Percentiles rank a stretch among this genome's conserved stretches.
These are phyloP conservation scores for Pezicula rhizophila DNA, from an alignment of 2,329 filamentous ascomycete genomes.

Conservation along the genomic window DNA sequence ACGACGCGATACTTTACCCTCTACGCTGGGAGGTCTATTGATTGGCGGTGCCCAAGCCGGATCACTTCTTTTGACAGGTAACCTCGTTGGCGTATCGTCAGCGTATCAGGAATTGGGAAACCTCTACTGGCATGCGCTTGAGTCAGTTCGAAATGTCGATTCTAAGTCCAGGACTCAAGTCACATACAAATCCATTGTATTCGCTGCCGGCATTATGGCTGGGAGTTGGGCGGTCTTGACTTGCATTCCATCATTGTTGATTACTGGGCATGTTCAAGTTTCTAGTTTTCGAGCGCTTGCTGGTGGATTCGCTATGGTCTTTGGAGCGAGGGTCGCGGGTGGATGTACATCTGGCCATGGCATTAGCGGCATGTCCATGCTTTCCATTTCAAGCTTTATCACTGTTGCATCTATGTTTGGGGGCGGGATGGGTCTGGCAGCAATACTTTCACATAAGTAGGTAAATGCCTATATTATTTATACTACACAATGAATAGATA, in stretches of 20 bases:
- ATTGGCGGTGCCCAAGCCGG: constrained; percentile 53
- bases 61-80: constrained; percentile 45
- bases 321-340: constrained; percentile 57
- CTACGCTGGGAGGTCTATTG: constrained; percentile 45
- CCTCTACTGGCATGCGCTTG: constrained; percentile 42
- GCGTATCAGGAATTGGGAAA: constrained; percentile 56
- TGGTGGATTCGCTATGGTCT: constrained; percentile 51
- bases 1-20: constrained; percentile 29
- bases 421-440: constrained; percentile 34
- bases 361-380: constrained; percentile 58
- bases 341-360: constrained; percentile 67
- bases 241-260: constrained; percentile 26
- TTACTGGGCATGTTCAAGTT: constrained; percentile 22
- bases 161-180: neutral
- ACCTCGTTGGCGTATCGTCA: constrained; percentile 54
- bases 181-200: constrained; percentile 31
- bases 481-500: too few species aligned
- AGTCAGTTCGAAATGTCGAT: neutral
- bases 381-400: constrained; percentile 56
- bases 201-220: constrained; percentile 44
- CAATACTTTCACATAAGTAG: neutral
- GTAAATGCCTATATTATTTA: too few species aligned
- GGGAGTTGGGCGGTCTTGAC: constrained; percentile 38
- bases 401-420: constrained; percentile 54
- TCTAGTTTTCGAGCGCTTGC: constrained; percentile 35